Base-by-base conservation (phyloP, 805 yeast species). In the Phaffomyces antillensis region DNA sequence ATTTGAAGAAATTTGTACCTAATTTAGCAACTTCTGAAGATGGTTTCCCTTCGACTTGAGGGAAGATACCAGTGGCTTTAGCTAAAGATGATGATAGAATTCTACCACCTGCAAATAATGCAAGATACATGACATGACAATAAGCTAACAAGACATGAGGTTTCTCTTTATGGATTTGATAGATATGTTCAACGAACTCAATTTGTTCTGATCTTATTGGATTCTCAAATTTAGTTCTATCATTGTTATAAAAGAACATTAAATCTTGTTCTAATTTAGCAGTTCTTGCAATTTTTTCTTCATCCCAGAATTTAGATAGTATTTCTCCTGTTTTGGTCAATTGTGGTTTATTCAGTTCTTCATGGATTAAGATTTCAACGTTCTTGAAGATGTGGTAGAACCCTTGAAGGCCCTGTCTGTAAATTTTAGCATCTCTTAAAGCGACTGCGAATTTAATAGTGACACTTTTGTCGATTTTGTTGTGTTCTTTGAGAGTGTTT, bases 51-150 rank as follows among this genome's bases (percentile, higher is more conserved):
- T 76, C 76, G 39, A 81, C 76, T 53, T 81, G 81, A 10, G 95
- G 95, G 72, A 85, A 84, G 45, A 86, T 63, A 3, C 89, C 86
- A 7, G 82, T 66, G 23, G 88, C 81, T 55, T 74, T 77, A 41
- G 81, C 69, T 26, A 86, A 64, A 16, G 80, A 75, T 0, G 89
- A 79, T 48, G 82, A 68, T 77, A 87, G 73, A 31, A 86, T 70
- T 50, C 81, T 71, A 16, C 95, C 95, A 41, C 96, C 96, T 2
- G 95, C 95, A 67, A 86, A 86, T 41, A 86, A 72, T 0, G 93
- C 95, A 58, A 86, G 66, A 64, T 86, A 86, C 78, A 86, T 73
- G 40, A 85, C 93, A 60, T 86, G 96, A 68, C 87, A 77, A 62
- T 86, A 86, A 6, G 95, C 93, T 39, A 86, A 68, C 33, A 86